Percentiles rank a stretch among this genome's conserved stretches.
Evolutionary conservation across 331 rosid species (phyloP).

Genomic region (Dryas integrifolia): DNA sequence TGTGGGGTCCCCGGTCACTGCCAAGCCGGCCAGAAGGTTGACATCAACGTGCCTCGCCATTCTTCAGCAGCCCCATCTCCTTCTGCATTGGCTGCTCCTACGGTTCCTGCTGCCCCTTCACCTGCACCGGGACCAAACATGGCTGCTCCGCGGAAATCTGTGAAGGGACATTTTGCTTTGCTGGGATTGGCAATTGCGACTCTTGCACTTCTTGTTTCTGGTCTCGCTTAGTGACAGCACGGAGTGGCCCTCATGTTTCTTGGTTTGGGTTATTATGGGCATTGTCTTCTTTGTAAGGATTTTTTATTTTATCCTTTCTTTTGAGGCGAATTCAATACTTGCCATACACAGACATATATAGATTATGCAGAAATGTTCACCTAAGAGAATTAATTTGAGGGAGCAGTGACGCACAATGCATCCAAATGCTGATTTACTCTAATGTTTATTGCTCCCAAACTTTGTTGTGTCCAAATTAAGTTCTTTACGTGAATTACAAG

Average conservation of each 20-base stretch:
- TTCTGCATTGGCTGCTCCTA: conserved; percentile 54
- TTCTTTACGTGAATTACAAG: too few species aligned
- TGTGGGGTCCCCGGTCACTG: conserved; percentile 96
- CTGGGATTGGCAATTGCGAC: conserved; percentile 33
- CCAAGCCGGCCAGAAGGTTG: conserved; percentile 78
- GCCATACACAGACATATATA: neutral
- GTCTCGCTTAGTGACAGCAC: conserved; percentile 13
- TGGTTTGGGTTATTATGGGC: neutral
- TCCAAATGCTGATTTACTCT: too few species aligned
- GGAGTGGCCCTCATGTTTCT: neutral
- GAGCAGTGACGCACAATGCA: too few species aligned
- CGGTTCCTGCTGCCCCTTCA: conserved; percentile 21
- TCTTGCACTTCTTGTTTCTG: conserved; percentile 32
- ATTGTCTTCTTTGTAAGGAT: neutral
- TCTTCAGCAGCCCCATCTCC: conserved; percentile 48
- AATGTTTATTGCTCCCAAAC: too few species aligned
- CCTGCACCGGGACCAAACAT: conserved; percentile 43
- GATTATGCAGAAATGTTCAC: too few species aligned
- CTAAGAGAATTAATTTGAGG: too few species aligned
- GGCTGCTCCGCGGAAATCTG: conserved; percentile 30
- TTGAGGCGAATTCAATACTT: neutral
- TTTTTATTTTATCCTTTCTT: neutral
- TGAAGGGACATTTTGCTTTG: conserved; percentile 27
- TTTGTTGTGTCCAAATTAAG: too few species aligned
- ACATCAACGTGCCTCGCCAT: conserved; percentile 56